Evolutionary conservation across 768 basidiomycete species (phyloP).

Genomic region (Phylloporus sp.): DNA sequence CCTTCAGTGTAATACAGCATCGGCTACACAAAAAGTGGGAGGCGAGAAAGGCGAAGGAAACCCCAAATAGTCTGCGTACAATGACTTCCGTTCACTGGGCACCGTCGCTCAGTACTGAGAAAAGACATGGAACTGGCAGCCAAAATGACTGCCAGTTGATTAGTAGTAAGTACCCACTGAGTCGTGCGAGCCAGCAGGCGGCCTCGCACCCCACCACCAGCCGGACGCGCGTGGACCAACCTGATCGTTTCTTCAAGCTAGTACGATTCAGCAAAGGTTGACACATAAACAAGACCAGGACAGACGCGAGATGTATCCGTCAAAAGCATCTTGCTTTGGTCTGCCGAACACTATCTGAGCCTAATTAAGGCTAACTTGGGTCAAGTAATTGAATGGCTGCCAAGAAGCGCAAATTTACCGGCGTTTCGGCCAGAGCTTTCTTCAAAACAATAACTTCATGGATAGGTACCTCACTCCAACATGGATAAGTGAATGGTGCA

Average conservation of each 20-base stretch:
- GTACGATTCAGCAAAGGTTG: constrained; percentile 5
- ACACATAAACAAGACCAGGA: constrained; percentile 4
- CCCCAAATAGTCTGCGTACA: neutral
- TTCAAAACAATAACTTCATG: constrained; percentile 5
- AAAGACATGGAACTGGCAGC: constrained; percentile 5
- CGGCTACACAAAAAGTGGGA: neutral
- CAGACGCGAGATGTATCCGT: neutral
- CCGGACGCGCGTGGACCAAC: constrained; percentile 8
- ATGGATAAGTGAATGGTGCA: constrained; percentile 7
- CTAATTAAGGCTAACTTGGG: constrained; percentile 21
- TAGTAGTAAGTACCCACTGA: constrained; percentile 25
- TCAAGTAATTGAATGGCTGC: constrained; percentile 18
- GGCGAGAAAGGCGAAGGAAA: neutral
- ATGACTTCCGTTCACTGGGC: neutral
- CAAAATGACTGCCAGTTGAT: constrained; percentile 4
- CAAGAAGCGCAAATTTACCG: constrained; percentile 16
- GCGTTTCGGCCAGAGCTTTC: constrained; percentile 9
- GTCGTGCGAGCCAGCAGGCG: constrained; percentile 5
- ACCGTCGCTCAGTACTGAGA: neutral
- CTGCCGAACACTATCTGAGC: constrained; percentile 16
- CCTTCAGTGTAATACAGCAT: neutral
- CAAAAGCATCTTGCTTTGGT: constrained; percentile 5
- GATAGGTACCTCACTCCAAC: neutral
- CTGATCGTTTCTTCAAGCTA: constrained; percentile 3
- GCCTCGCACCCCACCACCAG: constrained; percentile 11